Conservation (phyloP, 495 filamentous ascomycete genomes). For the Penicillium malachiteum region DNA sequence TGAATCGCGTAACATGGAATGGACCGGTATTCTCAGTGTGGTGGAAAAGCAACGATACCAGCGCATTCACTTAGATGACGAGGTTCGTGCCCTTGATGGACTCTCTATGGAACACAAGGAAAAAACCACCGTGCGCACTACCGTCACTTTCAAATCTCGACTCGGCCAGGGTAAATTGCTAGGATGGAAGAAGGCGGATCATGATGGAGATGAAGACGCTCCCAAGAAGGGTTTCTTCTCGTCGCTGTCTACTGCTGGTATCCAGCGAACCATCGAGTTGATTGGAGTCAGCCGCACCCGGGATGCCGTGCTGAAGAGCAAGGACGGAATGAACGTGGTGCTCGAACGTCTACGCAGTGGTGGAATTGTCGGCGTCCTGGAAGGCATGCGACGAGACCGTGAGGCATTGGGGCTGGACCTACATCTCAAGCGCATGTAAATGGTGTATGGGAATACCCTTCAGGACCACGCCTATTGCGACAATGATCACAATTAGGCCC, state of each 20-base stretch:
- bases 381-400: slow-evolving; percentile 75
- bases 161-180: slow-evolving; percentile 72
- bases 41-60: slow-evolving; percentile 83
- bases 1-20: slow-evolving; percentile 82
- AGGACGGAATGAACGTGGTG: slow-evolving; percentile 94
- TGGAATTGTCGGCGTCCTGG: slow-evolving; percentile 80
- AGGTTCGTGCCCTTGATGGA: slow-evolving; percentile 19
- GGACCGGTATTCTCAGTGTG: slow-evolving; percentile 88
- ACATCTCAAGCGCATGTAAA: slow-evolving; percentile 47
- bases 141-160: slow-evolving; percentile 79
- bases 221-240: slow-evolving; percentile 64
- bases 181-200: slow-evolving; percentile 43
- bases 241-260: slow-evolving; percentile 72
- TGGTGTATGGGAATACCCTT: slow-evolving; percentile 36
- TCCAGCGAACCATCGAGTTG: slow-evolving; percentile 86
- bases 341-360: slow-evolving; percentile 79
- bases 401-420: slow-evolving; percentile 47
- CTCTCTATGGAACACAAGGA: slow-evolving; percentile 46
- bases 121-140: slow-evolving; percentile 80
- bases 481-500: slow-evolving; percentile 31
- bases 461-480: slow-evolving; percentile 33
- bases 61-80: slow-evolving; percentile 35
- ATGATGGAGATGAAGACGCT: slow-evolving; percentile 45
- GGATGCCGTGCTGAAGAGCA: slow-evolving; percentile 80
- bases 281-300: slow-evolving; percentile 82